phyloP scores from a whole-genome alignment of 768 basidiomycete genomes.

The Tricholoma flavovirens region DNA sequence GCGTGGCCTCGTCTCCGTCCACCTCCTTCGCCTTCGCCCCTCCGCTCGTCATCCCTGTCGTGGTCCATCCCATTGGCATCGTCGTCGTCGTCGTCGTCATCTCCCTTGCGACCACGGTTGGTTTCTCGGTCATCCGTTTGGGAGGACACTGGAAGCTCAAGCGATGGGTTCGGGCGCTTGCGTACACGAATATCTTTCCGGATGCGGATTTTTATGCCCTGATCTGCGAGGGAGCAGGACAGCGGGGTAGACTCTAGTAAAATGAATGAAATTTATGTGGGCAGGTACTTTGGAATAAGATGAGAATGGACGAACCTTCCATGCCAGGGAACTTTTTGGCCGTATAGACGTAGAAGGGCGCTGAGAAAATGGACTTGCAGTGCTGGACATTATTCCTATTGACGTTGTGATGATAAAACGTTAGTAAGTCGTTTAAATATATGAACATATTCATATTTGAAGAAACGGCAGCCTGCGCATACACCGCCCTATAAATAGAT shows the following conservation, averaged over 20 bases:
- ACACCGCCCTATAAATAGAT: neutral
- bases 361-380: conserved; percentile 85
- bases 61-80: conserved; percentile 19
- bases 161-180: conserved; percentile 51
- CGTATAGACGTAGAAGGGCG: conserved; percentile 90
- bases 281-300: neutral
- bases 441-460: neutral
- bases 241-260: conserved; percentile 76
- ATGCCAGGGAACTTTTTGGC: conserved; percentile 97
- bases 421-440: neutral
- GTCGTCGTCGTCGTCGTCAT: conserved; percentile 21
- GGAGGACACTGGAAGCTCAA: conserved; percentile 28
- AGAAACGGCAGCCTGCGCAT: neutral
- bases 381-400: conserved; percentile 77
- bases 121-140: conserved; percentile 11
- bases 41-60: conserved; percentile 19
- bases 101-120: conserved; percentile 3
- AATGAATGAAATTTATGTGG: neutral
- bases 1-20: neutral
- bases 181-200: conserved; percentile 86
- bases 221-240: conserved; percentile 88
- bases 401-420: neutral
- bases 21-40: conserved; percentile 1
- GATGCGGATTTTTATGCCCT: conserved; percentile 93
- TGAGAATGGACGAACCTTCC: conserved; percentile 58